Conservation (phyloP, 805 yeast species). For the Candida stauntonica region DNA sequence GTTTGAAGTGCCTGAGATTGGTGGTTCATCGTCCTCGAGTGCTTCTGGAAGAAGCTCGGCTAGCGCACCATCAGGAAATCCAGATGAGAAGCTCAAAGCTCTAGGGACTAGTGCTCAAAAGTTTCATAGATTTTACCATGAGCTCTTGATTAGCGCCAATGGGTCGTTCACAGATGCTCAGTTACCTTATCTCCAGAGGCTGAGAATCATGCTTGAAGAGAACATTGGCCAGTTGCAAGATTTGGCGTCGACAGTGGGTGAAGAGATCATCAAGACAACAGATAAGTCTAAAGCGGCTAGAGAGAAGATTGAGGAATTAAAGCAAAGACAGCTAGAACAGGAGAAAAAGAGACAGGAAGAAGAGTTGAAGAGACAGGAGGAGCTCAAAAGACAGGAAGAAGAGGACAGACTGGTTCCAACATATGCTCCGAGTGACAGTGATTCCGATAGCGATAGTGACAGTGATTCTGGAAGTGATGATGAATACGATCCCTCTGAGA, state of each 20-base stretch:
- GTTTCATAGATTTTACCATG: slow-evolving; percentile 23
- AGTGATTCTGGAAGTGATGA: not conserved
- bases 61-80: not conserved
- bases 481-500: slow-evolving; percentile 8
- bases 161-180: slow-evolving; percentile 16
- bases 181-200: slow-evolving; percentile 5
- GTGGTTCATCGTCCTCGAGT: no score
- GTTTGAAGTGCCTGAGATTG: slow-evolving; percentile 13
- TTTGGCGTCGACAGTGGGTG: slow-evolving; percentile 12
- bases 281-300: slow-evolving; percentile 10
- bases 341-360: slow-evolving; percentile 13
- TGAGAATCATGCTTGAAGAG: slow-evolving; percentile 12
- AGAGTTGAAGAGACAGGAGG: slow-evolving; percentile 10
- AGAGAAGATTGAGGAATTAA: slow-evolving; percentile 16
- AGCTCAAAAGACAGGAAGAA: slow-evolving; percentile 11
- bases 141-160: slow-evolving; percentile 15
- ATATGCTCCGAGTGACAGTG: slow-evolving; percentile 12
- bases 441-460: slow-evolving; percentile 7
- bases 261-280: slow-evolving; percentile 11
- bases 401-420: slow-evolving; percentile 21
- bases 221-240: slow-evolving; percentile 18
- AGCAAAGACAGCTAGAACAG: slow-evolving; percentile 12
- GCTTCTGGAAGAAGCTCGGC: not conserved
- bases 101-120: slow-evolving; percentile 11
- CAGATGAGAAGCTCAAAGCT: slow-evolving; percentile 13